These are phyloP conservation scores for Aquilaria agallochum DNA, from an alignment of 441 rosid species.

Conservation along the genomic window DNA sequence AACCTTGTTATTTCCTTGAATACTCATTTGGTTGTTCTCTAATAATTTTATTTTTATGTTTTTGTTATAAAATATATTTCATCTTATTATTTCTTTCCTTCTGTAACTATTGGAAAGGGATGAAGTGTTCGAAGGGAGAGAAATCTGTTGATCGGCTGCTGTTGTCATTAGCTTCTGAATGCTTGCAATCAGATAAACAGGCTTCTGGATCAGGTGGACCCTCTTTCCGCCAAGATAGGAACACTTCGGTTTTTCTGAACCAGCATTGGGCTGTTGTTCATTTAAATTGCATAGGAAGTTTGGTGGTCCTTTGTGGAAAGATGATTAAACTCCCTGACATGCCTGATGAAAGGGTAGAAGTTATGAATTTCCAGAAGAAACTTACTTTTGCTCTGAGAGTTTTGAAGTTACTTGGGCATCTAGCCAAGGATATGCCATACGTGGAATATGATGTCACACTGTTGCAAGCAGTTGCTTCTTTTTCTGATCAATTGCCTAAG, in stretches of 20 bases:
- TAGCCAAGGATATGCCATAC: conserved; percentile 60
- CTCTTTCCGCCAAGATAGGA: conserved; percentile 43
- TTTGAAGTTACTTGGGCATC: conserved; percentile 75
- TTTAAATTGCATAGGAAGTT: conserved; percentile 57
- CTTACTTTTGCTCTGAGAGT: conserved; percentile 75
- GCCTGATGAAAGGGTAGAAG: conserved; percentile 60
- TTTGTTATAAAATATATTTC: background rate
- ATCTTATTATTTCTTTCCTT: conserved; percentile 1
- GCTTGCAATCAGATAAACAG: conserved; percentile 57
- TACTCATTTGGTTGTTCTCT: background rate
- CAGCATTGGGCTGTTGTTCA: conserved; percentile 95
- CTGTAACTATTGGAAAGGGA: conserved; percentile 34
- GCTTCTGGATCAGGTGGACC: conserved; percentile 39
- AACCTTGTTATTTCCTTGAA: background rate
- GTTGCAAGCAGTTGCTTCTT: conserved; percentile 75
- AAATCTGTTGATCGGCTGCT: conserved; percentile 71
- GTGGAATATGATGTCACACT: conserved; percentile 65
- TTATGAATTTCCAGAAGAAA: conserved; percentile 54
- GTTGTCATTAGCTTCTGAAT: conserved; percentile 76
- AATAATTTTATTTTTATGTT: background rate
- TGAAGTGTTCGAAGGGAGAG: conserved; percentile 74
- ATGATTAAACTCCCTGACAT: conserved; percentile 56
- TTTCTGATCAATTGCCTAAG: conserved; percentile 55
- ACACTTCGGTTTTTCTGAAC: conserved; percentile 56
- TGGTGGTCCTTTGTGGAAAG: conserved; percentile 60